phyloP scores from a whole-genome alignment of 1,139 yeast species.

The Spencermartinsiella ligniputridi region DNA sequence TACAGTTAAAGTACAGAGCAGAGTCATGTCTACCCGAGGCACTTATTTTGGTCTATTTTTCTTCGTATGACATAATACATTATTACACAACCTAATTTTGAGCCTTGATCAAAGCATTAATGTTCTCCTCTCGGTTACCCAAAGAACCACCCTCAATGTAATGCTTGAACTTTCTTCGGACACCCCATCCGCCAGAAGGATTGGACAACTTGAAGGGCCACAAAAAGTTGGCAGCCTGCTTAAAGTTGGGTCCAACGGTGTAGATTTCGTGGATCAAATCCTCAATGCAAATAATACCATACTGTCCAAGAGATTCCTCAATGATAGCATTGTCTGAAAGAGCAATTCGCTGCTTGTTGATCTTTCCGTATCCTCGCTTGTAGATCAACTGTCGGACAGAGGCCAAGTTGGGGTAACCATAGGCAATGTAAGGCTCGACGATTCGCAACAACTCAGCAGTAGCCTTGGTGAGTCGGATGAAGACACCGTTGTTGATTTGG shows the following conservation, averaged over 20 bases:
- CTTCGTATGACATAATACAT: neutral
- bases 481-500: conserved; percentile 98
- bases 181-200: conserved; percentile 99
- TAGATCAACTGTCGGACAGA: conserved; percentile 94
- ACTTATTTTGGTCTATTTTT: conserved; percentile 2
- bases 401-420: conserved; percentile 98
- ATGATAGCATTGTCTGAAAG: conserved; percentile 90
- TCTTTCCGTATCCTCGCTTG: conserved; percentile 99
- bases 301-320: conserved; percentile 91
- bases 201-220: conserved; percentile 99
- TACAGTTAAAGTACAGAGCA: too few relatives aligned
- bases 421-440: conserved; percentile 98
- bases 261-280: conserved; percentile 98
- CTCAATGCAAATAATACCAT: conserved; percentile 94
- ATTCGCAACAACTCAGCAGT: conserved; percentile 93
- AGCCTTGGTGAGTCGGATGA: conserved; percentile 98
- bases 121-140: conserved; percentile 99
- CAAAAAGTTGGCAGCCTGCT: conserved; percentile 99
- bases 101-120: conserved; percentile 95
- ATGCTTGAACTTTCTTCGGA: conserved; percentile 98
- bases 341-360: conserved; percentile 97
- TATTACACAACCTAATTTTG: conserved; percentile 13
- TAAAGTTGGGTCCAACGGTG: conserved; percentile 99
- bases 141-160: conserved; percentile 99
- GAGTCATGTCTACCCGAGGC: too few relatives aligned